Conservation (phyloP, 805 yeast genomes). For the Saturnispora hagleri region DNA sequence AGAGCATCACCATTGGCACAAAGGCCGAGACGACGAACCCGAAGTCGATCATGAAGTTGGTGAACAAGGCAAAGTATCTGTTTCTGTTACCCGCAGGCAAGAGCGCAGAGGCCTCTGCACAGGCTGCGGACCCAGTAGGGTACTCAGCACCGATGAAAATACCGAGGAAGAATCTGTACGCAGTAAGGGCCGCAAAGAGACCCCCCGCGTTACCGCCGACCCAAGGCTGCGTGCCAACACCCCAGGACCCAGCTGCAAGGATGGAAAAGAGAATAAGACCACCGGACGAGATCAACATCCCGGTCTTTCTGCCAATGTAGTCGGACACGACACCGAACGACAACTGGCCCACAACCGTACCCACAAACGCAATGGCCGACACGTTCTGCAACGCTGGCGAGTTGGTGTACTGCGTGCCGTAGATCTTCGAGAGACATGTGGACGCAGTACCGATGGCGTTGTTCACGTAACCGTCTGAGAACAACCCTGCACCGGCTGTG, state of each 20-base stretch:
- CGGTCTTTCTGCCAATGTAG: slow-evolving; percentile 67
- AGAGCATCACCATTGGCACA: slow-evolving; percentile 75
- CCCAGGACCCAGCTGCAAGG: slow-evolving; percentile 83
- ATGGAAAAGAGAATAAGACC: slow-evolving; percentile 72
- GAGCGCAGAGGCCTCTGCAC: slow-evolving; percentile 80
- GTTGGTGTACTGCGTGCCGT: slow-evolving; percentile 50
- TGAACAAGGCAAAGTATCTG: slow-evolving; percentile 83
- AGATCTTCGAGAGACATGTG: slow-evolving; percentile 57
- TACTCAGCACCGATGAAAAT: slow-evolving; percentile 92
- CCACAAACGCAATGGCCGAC: slow-evolving; percentile 82
- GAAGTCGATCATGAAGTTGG: slow-evolving; percentile 76
- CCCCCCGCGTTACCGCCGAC: slow-evolving; percentile 53
- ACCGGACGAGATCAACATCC: slow-evolving; percentile 72
- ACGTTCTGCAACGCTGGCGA: slow-evolving; percentile 73
- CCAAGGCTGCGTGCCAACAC: slow-evolving; percentile 37
- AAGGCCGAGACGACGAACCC: slow-evolving; percentile 82
- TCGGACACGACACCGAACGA: slow-evolving; percentile 76
- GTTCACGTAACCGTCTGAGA: slow-evolving; percentile 89
- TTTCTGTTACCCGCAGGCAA: slow-evolving; percentile 79
- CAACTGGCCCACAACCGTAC: slow-evolving; percentile 83
- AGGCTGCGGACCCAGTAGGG: slow-evolving; percentile 88
- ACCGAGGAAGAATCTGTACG: slow-evolving; percentile 81
- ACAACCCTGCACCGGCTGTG: slow-evolving; percentile 86
- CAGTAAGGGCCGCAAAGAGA: slow-evolving; percentile 73
- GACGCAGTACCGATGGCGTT: slow-evolving; percentile 74